Base-by-base conservation (phyloP, 257 asterid genomes). In the Buddleja alternifolia region DNA sequence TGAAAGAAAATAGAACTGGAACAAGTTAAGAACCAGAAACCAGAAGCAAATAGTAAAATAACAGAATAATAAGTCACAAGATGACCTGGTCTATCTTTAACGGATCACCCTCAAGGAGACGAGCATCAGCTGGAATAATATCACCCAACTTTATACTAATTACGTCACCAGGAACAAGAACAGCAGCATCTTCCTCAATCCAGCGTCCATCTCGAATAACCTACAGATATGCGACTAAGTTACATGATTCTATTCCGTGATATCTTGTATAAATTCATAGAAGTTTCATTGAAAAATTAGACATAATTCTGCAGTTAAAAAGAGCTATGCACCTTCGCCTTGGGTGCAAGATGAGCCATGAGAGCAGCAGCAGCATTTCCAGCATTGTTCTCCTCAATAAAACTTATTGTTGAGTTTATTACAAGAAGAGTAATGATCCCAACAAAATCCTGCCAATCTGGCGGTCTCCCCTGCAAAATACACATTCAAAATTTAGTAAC, bases 111-210 rank as follows among this genome's bases (percentile, higher is more conserved):
- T 90, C 94, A 8, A 90, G 90, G 34, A 90, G 86, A 63, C 97
- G 95, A 77, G 93, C 88, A 78, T 90, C 97, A 10, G 97, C 97
- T 25, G 95, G 93, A 70, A 90, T 55, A 71, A 90, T 90, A 70
- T 88, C 97, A 8, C 97, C 97, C 54, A 90, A 73, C 67, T 88
- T 90, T 41, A 90, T 83, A 40, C 93, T 90, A 42, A 90, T 50
- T 37, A 90, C 63, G 46, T 90, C 97, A 10, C 97, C 97, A 7
- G 97, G 97, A n/a, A 90, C 97, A 16, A 90, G 86, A 47, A 83
- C 58, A 2, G 93, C 69, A 1, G 97, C 94, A 9, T 88, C 96
- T 73, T 86, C 87, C 82, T 90, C 97, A 24, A 59, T 71, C 97
- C 97, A 90, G 21, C 24, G 75, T n/a, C 93, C 93, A 67, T 85